Conservation (phyloP, 2,329 filamentous ascomycete genomes). For the Calonectria pseudoreteaudii region DNA sequence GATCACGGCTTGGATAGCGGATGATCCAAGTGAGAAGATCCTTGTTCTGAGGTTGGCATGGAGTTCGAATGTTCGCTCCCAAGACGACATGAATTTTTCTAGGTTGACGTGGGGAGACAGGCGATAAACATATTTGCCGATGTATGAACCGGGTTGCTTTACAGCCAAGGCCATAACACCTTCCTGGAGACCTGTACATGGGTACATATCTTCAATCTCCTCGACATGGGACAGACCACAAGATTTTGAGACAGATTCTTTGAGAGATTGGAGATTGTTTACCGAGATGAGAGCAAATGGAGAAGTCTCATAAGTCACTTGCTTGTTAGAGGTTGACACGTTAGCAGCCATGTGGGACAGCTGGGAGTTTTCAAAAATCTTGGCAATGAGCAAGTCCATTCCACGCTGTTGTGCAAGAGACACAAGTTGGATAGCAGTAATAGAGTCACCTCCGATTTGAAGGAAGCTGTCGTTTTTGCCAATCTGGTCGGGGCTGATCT, state of each 20-base stretch:
- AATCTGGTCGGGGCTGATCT: conserved; percentile 36
- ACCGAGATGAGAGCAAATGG: background rate
- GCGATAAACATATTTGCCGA: background rate
- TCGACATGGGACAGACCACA: background rate
- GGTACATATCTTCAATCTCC: conserved; percentile 6
- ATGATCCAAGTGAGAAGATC: background rate
- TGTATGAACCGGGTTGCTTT: conserved; percentile 11
- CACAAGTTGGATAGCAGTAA: conserved; percentile 38
- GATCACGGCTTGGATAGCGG: background rate
- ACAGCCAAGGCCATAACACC: conserved; percentile 6
- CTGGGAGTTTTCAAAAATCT: conserved; percentile 8
- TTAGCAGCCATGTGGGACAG: background rate
- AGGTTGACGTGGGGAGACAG: background rate
- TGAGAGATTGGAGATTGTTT: background rate
- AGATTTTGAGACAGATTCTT: background rate
- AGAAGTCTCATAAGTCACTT: background rate
- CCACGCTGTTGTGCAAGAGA: conserved; percentile 2
- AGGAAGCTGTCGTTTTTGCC: conserved; percentile 44
- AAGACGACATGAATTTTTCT: background rate
- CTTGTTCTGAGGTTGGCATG: background rate
- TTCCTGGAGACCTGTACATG: conserved; percentile 9
- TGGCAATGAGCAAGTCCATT: background rate
- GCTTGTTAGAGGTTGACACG: background rate
- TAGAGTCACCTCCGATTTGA: conserved; percentile 41
- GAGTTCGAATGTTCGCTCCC: background rate